A percentile compares a stretch with the other conserved stretches of the same genome.
Conservation (phyloP, 495 filamentous ascomycete genomes). For the Achaetomiella virescens region DNA sequence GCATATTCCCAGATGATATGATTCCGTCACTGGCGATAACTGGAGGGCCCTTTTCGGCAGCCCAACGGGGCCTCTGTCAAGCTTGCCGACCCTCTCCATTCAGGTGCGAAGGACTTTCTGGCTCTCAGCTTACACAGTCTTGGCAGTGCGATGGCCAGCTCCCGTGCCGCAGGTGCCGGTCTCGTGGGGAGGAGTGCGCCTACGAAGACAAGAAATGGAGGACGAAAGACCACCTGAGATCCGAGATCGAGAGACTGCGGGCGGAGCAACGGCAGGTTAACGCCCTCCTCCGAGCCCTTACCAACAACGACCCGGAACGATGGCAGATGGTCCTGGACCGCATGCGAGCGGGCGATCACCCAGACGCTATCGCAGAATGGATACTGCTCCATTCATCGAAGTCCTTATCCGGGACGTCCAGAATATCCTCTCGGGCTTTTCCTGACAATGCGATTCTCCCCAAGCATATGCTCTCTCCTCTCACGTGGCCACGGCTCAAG, state of each 20-base stretch:
- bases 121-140: background rate
- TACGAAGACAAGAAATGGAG: slow-evolving; percentile 32
- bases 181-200: slow-evolving; percentile 27
- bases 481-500: background rate
- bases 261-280: slow-evolving; percentile 24
- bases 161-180: slow-evolving; percentile 25
- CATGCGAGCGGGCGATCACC: slow-evolving; percentile 23
- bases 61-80: too few relatives aligned
- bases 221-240: slow-evolving; percentile 30
- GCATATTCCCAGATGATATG: too few relatives aligned
- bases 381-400: slow-evolving; percentile 16
- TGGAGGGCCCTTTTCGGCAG: too few relatives aligned
- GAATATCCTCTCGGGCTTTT: background rate
- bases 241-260: slow-evolving; percentile 27
- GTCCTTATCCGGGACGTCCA: background rate
- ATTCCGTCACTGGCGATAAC: too few relatives aligned
- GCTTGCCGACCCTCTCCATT: too few relatives aligned
- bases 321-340: slow-evolving; percentile 21
- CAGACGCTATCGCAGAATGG: slow-evolving; percentile 27
- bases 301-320: slow-evolving; percentile 21
- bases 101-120: too few relatives aligned
- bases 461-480: background rate
- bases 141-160: slow-evolving; percentile 27
- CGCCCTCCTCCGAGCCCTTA: slow-evolving; percentile 25
- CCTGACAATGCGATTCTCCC: background rate